Base-by-base conservation (phyloP, 1,284 basidiomycete species). In the Marasmius sp. region DNA sequence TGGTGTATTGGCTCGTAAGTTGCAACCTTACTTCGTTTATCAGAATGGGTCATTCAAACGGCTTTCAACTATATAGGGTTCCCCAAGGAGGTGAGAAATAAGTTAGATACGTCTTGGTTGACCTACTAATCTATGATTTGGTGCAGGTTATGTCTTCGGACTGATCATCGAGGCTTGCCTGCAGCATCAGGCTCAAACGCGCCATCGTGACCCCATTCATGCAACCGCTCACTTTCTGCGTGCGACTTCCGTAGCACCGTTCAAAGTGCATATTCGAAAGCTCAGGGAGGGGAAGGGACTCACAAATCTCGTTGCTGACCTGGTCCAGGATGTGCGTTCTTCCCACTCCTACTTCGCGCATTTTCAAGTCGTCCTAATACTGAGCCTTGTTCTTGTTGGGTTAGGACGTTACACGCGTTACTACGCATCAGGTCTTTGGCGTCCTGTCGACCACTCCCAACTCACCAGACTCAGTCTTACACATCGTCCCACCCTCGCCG, bases 151-250 rank as follows among this genome's bases (percentile, higher is more conserved):
- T 66, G 73, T 83, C 20, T 73, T 89, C 14, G 83, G 81, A 1
- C 70, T 85, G 39, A 71, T 85, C 18, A 62, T 89, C 0, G 77
- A 87, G 39, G 80, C 86, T 16, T 83, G 80, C 59, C 77, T 83
- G 9, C 74, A 79, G 60, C 70, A 81, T 57, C 86, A 88, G 70
- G 70, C 77, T 16, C 18, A 18, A 54, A 37, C 34, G 1, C 57
- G 61, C 7, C 79, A 81, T 2, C 36, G 66, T 10, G 85, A 87
- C 67, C 72, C 70, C 18, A 86, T 89, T 64, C 81, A 83, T 68
- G 71, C 86, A 56, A 85, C 83, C 3, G 84, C 84, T 1, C 83
- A 88, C 65, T 90, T 78, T 66, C 73, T 87, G 43, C 75, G 78
- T 39, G 72, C 82, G 0, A 78, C 83, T 2, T 68, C 72, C 0